Conservation (phyloP, 768 basidiomycete genomes). For the Mycena albidolilacea region DNA sequence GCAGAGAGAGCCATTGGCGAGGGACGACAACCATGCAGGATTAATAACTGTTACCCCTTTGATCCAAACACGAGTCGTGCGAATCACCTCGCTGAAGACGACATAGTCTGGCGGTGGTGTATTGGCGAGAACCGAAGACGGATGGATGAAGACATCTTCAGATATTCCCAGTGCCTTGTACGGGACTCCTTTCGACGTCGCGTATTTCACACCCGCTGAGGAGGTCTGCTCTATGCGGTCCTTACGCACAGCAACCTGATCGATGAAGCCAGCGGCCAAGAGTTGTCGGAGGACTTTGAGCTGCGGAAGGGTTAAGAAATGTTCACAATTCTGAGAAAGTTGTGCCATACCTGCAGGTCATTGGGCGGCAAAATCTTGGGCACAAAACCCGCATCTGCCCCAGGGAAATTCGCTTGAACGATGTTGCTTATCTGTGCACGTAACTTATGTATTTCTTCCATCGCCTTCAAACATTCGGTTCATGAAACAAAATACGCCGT, state of each 20-base stretch:
- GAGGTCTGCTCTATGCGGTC: slow-evolving; percentile 78
- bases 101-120: slow-evolving; percentile 87
- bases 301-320: slow-evolving; percentile 54
- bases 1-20: slow-evolving; percentile 87
- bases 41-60: slow-evolving; percentile 92
- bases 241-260: slow-evolving; percentile 94
- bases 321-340: not conserved
- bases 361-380: slow-evolving; percentile 83
- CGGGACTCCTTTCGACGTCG: slow-evolving; percentile 83
- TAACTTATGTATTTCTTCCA: slow-evolving; percentile 99
- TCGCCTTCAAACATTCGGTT: slow-evolving; percentile 70
- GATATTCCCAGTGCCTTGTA: slow-evolving; percentile 85
- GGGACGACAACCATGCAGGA: slow-evolving; percentile 86
- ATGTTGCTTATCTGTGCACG: slow-evolving; percentile 91
- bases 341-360: slow-evolving; percentile 74
- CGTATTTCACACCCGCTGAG: slow-evolving; percentile 75
- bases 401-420: slow-evolving; percentile 83
- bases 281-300: slow-evolving; percentile 93
- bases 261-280: slow-evolving; percentile 91
- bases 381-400: slow-evolving; percentile 69
- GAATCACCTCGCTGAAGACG: slow-evolving; percentile 86
- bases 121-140: slow-evolving; percentile 84
- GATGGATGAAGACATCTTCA: slow-evolving; percentile 95
- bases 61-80: slow-evolving; percentile 81
- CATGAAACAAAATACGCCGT: not conserved